Evolutionary conservation across 1,284 basidiomycete species (phyloP).

Genomic region (Cryptococcus amylolentus): DNA sequence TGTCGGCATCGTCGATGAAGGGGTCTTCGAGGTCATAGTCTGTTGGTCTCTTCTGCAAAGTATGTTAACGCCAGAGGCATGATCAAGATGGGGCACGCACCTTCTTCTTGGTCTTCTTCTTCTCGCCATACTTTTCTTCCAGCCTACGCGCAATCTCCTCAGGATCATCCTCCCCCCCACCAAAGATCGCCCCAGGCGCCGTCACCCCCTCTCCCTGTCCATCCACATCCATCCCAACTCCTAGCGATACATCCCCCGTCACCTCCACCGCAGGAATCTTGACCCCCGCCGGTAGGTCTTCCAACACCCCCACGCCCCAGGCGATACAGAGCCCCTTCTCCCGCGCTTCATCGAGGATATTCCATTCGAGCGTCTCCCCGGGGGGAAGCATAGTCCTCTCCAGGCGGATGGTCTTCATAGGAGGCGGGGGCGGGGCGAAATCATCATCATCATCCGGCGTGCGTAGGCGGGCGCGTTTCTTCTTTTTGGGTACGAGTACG

Average conservation of each 20-base stretch:
- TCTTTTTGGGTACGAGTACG: slow-evolving; percentile 35
- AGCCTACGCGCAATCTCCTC: slow-evolving; percentile 34
- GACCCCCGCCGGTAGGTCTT: slow-evolving; percentile 6
- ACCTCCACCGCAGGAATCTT: background rate
- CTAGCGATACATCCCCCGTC: background rate
- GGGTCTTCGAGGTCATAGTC: slow-evolving; percentile 87
- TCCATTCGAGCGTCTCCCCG: slow-evolving; percentile 34
- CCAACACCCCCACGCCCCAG: slow-evolving; percentile 17
- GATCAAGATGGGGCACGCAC: background rate
- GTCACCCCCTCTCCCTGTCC: slow-evolving; percentile 11
- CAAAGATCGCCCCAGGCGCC: slow-evolving; percentile 6
- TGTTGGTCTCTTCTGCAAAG: slow-evolving; percentile 56
- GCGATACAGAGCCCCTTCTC: slow-evolving; percentile 25
- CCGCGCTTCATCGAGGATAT: slow-evolving; percentile 36
- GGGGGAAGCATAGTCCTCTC: slow-evolving; percentile 16
- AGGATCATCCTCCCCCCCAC: slow-evolving; percentile 15
- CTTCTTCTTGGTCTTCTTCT: slow-evolving; percentile 19
- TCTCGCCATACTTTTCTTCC: slow-evolving; percentile 37
- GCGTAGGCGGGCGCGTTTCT: slow-evolving; percentile 23
- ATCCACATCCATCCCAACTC: background rate
- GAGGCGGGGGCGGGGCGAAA: slow-evolving; percentile 40
- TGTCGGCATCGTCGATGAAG: slow-evolving; percentile 96
- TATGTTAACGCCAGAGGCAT: background rate
- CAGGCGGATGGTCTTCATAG: slow-evolving; percentile 43
- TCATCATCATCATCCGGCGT: slow-evolving; percentile 39